Evolutionary conservation across 331 rosid species (phyloP), one percentile per base, ranked within the genome.

Genomic region (Quercus phellos): DNA sequence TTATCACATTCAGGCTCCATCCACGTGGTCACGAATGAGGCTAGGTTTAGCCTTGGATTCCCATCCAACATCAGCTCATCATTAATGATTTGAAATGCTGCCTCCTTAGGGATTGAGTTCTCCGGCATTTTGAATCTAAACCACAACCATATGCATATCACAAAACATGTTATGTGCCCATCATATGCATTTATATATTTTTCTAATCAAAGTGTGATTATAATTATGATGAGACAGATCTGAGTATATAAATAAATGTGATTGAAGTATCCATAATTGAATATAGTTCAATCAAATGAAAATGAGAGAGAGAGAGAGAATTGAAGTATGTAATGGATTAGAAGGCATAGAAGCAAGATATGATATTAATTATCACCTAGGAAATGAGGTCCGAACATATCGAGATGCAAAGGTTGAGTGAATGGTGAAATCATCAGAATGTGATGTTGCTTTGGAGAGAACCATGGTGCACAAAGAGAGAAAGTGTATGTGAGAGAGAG

Each of bases 1-100:
- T 91, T 91, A 35, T 91, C 97, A 56, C 98, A 91, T 75, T 94
- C 98, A 2, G 98, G 98, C 72, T 94, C 98, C 98, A 94, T 94
- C 98, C 98, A 94, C 0, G 98, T 94, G 5, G 98, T 94, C 30
- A 94, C 98, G 55, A 94, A 94, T 4, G 98, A 94, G 6, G 98
- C 98, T n/a, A 94, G 73, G 59, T 94, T 94, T 74, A 94, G 77
- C 85, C 98, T 81, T 0, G 98, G 98, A 30, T 94, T 94, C 6
- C 98, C 98, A 55, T 94, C 98, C 27, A 94, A 58, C 98, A 94
- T 94, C 61, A 94, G 78, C 74, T 94, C 97, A 35, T 94, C 98
- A 86, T 91, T 91, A 43, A 94, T 94, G 58, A 94, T 94, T 87
- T 94, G 98, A 70, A 77, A 94, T 38, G 98, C 98, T 1, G 98